A percentile compares a stretch with the other conserved stretches of the same genome.
Evolutionary conservation across 768 basidiomycete genomes (phyloP).

Genomic region (Tephrocybe sp.): DNA sequence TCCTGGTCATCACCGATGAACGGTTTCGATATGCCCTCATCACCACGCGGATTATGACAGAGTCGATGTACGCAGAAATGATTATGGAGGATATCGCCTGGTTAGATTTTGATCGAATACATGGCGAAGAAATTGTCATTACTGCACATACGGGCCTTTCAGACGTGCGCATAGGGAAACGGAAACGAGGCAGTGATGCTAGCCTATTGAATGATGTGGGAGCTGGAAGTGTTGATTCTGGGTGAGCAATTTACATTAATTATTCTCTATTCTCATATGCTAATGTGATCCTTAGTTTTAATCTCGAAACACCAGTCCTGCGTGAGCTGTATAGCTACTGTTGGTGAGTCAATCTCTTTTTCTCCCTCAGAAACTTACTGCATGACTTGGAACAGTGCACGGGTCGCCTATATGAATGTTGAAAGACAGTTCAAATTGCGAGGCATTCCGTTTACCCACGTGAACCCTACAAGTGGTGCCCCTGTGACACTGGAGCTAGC

Average conservation of each 20-base stretch:
- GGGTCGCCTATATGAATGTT: constrained; percentile 87
- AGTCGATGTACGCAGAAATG: constrained; percentile 58
- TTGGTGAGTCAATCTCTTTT: constrained; percentile 49
- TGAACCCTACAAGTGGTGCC: constrained; percentile 54
- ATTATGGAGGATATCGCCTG: constrained; percentile 78
- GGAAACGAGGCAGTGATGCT: constrained; percentile 20
- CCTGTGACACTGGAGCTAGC: constrained; percentile 45
- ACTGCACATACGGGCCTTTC: constrained; percentile 18
- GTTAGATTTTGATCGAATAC: constrained; percentile 73
- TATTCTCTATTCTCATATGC: not conserved
- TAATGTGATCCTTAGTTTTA: constrained; percentile 47
- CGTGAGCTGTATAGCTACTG: constrained; percentile 86
- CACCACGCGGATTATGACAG: constrained; percentile 53
- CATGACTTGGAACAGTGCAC: constrained; percentile 61
- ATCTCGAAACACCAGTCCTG: constrained; percentile 70
- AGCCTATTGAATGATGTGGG: constrained; percentile 2
- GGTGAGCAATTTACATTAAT: constrained; percentile 16
- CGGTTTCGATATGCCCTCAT: constrained; percentile 84
- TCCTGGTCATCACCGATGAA: constrained; percentile 76
- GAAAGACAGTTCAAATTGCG: constrained; percentile 85
- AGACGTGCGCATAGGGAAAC: constrained; percentile 23
- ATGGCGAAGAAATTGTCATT: constrained; percentile 37
- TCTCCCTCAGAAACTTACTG: not conserved
- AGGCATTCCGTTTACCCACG: constrained; percentile 73
- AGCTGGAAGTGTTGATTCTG: constrained; percentile 8